Evolutionary conservation across 176 grass and related monocot species (phyloP), one percentile per base, ranked within the genome.

Genomic region (Oryza australiensis): DNA sequence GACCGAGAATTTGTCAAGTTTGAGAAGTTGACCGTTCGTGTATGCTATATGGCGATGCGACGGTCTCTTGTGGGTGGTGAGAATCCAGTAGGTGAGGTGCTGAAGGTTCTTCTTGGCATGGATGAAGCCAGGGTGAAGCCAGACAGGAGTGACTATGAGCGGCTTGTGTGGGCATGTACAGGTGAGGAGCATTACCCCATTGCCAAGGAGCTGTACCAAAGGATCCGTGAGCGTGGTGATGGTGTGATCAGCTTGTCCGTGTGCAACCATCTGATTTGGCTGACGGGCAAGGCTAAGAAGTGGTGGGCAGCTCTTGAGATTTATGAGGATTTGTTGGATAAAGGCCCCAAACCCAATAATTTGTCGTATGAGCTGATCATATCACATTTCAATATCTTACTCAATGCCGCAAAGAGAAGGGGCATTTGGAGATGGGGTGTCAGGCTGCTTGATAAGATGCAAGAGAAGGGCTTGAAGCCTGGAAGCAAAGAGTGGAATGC

Each of bases 291-390:
- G 43, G 84, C 95, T 13, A 98, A 91, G 79, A 98, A 98, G 83
- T 98, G 95, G 95, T 94, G 92, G 95, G 82, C 88, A 42, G 95
- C 92, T 76, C 88, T 98, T 41, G 92, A 93, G 75, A 86, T 98
- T 63, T 98, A 89, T 18, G 96, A 98, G 82, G 96, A 90, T 62
- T 74, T 95, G 82, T 76, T 98, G 66, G 93, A 95, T 30, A 95
- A 82, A 83, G 92, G 89, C 1, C 93, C 90, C 6, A 91, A 86
- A 73, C 93, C 93, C 3, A 93, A 98, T 78, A 90, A 93, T 55
- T 41, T 98, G 35, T 98, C 96, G 4, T 88, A 88, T 63, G 88
- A 93, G 62, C 82, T 98, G 32, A 89, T 95, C 22, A 70, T 93
- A 70, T 95, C 88, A 0, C 93, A 98, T 72, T 98, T 98, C 79